phyloP scores from a whole-genome alignment of 768 basidiomycete genomes.

The Antrodiella citrinella region DNA sequence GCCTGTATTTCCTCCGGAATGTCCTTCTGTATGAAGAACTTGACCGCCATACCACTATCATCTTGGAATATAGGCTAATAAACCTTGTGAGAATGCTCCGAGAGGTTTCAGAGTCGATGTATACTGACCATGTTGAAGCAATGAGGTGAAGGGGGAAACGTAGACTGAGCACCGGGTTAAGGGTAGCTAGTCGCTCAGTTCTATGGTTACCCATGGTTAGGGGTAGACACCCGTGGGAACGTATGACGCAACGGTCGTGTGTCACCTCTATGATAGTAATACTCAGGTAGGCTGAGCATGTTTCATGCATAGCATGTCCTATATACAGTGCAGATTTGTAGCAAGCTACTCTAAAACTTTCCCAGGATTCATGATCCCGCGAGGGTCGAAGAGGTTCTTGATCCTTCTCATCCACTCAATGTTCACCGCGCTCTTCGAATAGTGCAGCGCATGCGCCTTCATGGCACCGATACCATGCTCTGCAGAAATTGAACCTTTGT shows the following conservation, averaged over 20 bases:
- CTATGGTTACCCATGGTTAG: conserved; percentile 8
- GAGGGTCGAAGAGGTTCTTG: conserved; percentile 83
- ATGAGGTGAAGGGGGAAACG: neutral
- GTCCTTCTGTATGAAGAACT: conserved; percentile 83
- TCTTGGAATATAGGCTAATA: conserved; percentile 76
- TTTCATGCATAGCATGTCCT: neutral
- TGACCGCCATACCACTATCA: conserved; percentile 55
- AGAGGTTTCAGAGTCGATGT: neutral
- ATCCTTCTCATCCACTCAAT: conserved; percentile 88
- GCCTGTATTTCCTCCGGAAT: conserved; percentile 58
- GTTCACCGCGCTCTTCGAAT: conserved; percentile 74
- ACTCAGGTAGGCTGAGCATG: neutral
- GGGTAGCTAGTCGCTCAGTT: conserved; percentile 6
- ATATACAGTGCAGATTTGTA: neutral
- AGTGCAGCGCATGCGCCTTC: conserved; percentile 86
- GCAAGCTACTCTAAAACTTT: conserved; percentile 47
- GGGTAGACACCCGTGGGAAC: neutral
- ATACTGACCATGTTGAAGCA: neutral
- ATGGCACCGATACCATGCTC: conserved; percentile 96
- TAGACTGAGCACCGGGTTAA: conserved; percentile 11
- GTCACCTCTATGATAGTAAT: no score
- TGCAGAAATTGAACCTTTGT: conserved; percentile 89
- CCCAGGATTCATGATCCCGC: conserved; percentile 89
- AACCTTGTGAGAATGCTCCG: neutral
- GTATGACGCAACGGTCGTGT: neutral